These are phyloP conservation scores for Fusarium nematophilum DNA, from an alignment of 2,329 filamentous ascomycete genomes.

Conservation along the genomic window DNA sequence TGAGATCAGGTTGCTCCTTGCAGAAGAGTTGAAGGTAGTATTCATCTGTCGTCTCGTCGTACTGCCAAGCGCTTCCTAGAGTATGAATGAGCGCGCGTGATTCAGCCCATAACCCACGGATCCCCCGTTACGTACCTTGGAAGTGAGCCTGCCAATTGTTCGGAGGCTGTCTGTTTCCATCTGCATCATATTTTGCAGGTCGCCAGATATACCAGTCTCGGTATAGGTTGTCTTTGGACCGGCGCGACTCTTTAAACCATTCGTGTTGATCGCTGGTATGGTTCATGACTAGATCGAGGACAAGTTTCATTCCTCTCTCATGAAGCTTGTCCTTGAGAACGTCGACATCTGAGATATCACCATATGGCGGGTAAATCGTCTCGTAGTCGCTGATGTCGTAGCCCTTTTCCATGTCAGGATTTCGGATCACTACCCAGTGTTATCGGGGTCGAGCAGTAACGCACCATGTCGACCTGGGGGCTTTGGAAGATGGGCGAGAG, in stretches of 20 bases:
- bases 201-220: conserved; percentile 75
- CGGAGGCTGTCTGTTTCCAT: conserved; percentile 70
- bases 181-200: conserved; percentile 63
- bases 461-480: conserved; percentile 73
- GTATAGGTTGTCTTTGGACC: conserved; percentile 64
- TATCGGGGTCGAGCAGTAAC: conserved; percentile 1
- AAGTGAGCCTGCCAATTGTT: conserved; percentile 66
- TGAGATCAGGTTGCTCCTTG: conserved; percentile 79
- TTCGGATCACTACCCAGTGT: background rate
- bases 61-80: conserved; percentile 60
- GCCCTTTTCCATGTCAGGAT: conserved; percentile 54
- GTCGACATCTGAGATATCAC: conserved; percentile 75
- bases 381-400: conserved; percentile 79
- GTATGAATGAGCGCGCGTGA: background rate
- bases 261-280: conserved; percentile 71
- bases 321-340: conserved; percentile 70
- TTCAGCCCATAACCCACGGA: background rate
- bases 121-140: conserved; percentile 47
- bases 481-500: conserved; percentile 59
- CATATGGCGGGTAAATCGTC: conserved; percentile 73
- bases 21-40: conserved; percentile 77
- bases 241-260: conserved; percentile 68
- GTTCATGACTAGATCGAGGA: conserved; percentile 80
- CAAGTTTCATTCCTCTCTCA: conserved; percentile 72
- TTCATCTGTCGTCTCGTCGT: conserved; percentile 60